Conservation (phyloP, 805 yeast genomes). For the Ogataea methanolica region DNA sequence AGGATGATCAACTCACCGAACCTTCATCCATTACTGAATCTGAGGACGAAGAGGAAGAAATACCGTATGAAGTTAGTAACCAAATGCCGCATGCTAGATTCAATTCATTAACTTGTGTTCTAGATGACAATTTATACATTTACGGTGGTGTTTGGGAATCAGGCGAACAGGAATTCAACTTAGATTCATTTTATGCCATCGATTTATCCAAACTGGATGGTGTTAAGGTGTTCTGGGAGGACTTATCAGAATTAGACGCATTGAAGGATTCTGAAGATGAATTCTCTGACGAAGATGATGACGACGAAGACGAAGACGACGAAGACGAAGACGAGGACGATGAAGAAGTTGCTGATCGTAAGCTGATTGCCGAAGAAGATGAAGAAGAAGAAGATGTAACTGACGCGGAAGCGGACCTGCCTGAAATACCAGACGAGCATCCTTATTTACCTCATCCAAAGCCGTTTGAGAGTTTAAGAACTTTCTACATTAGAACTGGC, state of each 20-base stretch:
- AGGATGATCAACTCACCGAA: slow-evolving; percentile 33
- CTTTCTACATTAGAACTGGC: slow-evolving; percentile 82
- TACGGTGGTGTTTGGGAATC: slow-evolving; percentile 89
- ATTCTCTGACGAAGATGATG: slow-evolving; percentile 60
- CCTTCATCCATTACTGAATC: slow-evolving; percentile 23
- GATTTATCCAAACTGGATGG: slow-evolving; percentile 88
- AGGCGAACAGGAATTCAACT: slow-evolving; percentile 78
- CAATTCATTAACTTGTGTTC: slow-evolving; percentile 79
- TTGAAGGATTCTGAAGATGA: slow-evolving; percentile 60
- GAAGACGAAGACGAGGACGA: slow-evolving; percentile 68
- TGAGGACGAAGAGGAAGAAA: slow-evolving; percentile 33
- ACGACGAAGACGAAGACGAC: slow-evolving; percentile 66
- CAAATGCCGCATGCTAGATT: slow-evolving; percentile 85
- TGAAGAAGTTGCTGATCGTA: slow-evolving; percentile 49
- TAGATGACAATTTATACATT: slow-evolving; percentile 77
- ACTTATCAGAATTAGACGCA: slow-evolving; percentile 52
- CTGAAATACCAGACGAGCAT: slow-evolving; percentile 80
- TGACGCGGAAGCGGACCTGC: slow-evolving; percentile 59
- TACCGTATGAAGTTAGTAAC: slow-evolving; percentile 48
- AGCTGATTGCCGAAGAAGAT: slow-evolving; percentile 37
- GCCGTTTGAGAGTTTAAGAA: slow-evolving; percentile 80
- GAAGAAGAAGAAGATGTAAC: slow-evolving; percentile 64
- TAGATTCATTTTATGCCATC: slow-evolving; percentile 82
- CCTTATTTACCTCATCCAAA: slow-evolving; percentile 99
- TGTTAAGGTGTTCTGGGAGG: slow-evolving; percentile 86